A percentile compares a stretch with the other conserved stretches of the same genome.
Evolutionary conservation across 2,329 filamentous ascomycete genomes (phyloP).

Genomic region (Talaromyces pinophilus): DNA sequence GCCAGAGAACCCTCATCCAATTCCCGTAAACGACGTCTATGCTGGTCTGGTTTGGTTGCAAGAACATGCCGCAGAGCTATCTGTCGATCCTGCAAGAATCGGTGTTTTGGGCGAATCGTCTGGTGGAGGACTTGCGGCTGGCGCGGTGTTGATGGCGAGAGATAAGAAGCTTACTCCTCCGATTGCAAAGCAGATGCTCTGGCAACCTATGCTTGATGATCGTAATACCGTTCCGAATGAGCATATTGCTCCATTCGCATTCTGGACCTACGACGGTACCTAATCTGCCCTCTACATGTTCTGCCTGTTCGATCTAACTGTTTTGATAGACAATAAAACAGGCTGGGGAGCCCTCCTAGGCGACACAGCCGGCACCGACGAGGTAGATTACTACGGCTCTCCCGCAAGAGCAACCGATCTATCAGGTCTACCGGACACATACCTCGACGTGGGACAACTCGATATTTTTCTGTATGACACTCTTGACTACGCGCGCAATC

Average conservation of each 20-base stretch:
- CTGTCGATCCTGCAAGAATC: background rate
- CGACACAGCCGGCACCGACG: background rate
- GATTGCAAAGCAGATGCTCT: slow-evolving; percentile 10
- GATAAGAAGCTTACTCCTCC: slow-evolving; percentile 21
- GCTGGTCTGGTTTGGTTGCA: background rate
- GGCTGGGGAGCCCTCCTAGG: slow-evolving; percentile 13
- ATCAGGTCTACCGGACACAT: slow-evolving; percentile 14
- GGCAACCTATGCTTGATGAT: slow-evolving; percentile 23
- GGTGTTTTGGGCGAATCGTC: background rate
- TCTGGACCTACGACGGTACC: slow-evolving; percentile 24
- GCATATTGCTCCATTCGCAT: slow-evolving; percentile 21
- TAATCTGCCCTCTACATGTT: no score
- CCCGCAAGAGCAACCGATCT: slow-evolving; percentile 14
- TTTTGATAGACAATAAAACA: background rate
- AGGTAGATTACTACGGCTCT: slow-evolving; percentile 3
- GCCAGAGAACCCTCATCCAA: slow-evolving; percentile 16
- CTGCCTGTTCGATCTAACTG: no score
- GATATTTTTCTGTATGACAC: slow-evolving; percentile 19
- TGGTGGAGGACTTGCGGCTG: background rate
- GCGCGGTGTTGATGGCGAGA: slow-evolving; percentile 7
- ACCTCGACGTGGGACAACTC: slow-evolving; percentile 20
- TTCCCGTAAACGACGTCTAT: slow-evolving; percentile 13
- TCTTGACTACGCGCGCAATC: slow-evolving; percentile 14
- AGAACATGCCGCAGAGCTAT: background rate
- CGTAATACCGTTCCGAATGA: background rate